Base-by-base conservation (phyloP, 208 protist genomes). In the Polymyxa betae region DNA sequence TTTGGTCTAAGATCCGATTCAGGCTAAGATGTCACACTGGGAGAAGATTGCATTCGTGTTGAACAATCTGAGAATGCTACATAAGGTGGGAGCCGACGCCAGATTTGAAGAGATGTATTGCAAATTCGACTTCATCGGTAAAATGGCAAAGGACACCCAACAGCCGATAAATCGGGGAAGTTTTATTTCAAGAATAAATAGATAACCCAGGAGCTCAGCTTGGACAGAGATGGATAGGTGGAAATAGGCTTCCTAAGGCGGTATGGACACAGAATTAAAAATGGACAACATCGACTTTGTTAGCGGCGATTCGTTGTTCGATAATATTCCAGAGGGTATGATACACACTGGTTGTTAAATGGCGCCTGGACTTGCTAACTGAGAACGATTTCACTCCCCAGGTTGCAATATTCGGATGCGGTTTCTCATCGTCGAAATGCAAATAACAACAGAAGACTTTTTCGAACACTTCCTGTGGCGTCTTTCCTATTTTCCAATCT, bases 401-500 rank as follows among this genome's bases (percentile, higher is more conserved):
- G 54, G 54, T 66, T 29, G 54, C 54, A 66, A 66, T 66, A 29
- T 66, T 66, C 54, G 54, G 54, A 66, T 66, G 54, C 54, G 54
- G 20, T 29, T 66, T 66, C 54, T 66, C 54, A 29, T 66, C 54
- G 54, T 66, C 54, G 54, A 66, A 66, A 29, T 66, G 54, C 54
- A 66, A 66, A 66, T 66, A 29, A 29, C 16, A 66, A 66, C 54
- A 66, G 54, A 32, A 66, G 20, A 66, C 54, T 66, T 66, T 66
- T 29, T 66, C 54, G 54, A 66, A 66, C 20, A 66, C 29, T 29
- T 66, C 54, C 54, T 66, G 54, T 29, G 54, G 54, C 54, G 54
- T 66, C 54, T 66, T 66, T 29, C 54, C 54, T 16, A 66, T 66
- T 16, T 16, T 29, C 54, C 54, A 66, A 16, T 29, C 54, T 29